Evolutionary conservation across 768 basidiomycete genomes (phyloP).

Genomic region (Boletus coccyginus): DNA sequence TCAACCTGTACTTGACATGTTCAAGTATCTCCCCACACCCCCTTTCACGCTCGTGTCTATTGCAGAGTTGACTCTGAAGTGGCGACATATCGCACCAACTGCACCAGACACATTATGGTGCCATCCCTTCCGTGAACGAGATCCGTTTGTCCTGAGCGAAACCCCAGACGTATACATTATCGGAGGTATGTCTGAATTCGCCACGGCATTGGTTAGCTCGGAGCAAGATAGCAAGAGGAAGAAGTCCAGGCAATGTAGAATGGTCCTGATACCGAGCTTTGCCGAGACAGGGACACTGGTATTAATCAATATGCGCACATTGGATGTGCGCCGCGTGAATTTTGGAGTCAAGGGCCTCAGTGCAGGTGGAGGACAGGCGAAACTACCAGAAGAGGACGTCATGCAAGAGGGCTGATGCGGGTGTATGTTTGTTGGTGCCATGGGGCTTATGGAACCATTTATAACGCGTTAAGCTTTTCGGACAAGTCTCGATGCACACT

Average conservation of each 20-base stretch:
- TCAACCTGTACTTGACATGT: conserved; percentile 93
- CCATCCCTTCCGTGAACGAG: conserved; percentile 83
- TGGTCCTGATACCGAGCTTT: conserved; percentile 83
- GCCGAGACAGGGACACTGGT: conserved; percentile 73
- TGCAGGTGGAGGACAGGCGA: conserved; percentile 14
- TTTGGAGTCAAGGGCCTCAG: conserved; percentile 47
- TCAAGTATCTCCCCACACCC: conserved; percentile 80
- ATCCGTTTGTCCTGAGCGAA: conserved; percentile 86
- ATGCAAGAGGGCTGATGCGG: conserved; percentile 27
- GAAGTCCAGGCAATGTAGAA: conserved; percentile 48
- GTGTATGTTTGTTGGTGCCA: neutral
- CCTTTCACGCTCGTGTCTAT: conserved; percentile 72
- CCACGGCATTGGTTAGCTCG: conserved; percentile 59
- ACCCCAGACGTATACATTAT: conserved; percentile 90
- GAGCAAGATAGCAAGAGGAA: conserved; percentile 31
- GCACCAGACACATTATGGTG: conserved; percentile 99
- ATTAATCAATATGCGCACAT: conserved; percentile 73
- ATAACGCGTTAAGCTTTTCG: neutral
- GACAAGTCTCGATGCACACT: neutral
- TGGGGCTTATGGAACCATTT: neutral
- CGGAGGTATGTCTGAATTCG: conserved; percentile 87
- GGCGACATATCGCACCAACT: conserved; percentile 98
- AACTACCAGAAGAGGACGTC: conserved; percentile 4
- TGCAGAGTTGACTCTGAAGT: conserved; percentile 76
- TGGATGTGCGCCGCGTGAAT: conserved; percentile 63